Base-by-base conservation (phyloP, 352 stramenopile species). In the Pythium chondricola region DNA sequence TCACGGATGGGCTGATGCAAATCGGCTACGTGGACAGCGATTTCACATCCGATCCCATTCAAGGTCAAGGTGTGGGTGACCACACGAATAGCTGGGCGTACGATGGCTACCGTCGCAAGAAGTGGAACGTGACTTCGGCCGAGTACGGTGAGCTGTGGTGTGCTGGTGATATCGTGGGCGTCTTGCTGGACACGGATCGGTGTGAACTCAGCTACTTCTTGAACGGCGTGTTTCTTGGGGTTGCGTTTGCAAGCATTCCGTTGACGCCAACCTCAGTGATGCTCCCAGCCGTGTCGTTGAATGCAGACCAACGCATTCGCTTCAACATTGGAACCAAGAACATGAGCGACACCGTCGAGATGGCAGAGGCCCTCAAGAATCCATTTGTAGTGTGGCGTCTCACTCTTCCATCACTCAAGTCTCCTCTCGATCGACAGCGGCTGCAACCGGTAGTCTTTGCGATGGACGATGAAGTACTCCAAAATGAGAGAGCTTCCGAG, bases 41-140 rank as follows among this genome's bases (percentile, higher is more conserved):
- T 0, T 98, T 98, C 59, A 46, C 66, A 7, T 65, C 80, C n/a
- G 86, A 96, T 49, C 59, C 85, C 4, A 47, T 88, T 6, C 70
- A 90, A 62, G 88, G 87, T 4, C 85, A 95, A 62, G 85, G 92
- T 6, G 91, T 98, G 1, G 94, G 92, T 4, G 88, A 98, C 37
- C 82, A 97, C 55, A 46, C 45, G 2, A 81, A 75, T 42, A 97
- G 88, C 43, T 98, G 82, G 81, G 92, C 75, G 2, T 97, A 93
- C 56, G 94, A 98, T 58, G 90, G 75, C 13, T 89, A 78, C 66
- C 76, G 71, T n/a, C 64, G 73, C 74, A 79, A 95, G 51, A 87
- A 97, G 45, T 97, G 86, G 87, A 96, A 91, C 43, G 76, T 90
- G 1, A 77, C 47, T 22, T 84, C 74, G 0, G 71, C 61, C 32